These are phyloP conservation scores for Anisogramma anomala DNA, from an alignment of 2,329 filamentous ascomycete species.

Conservation along the genomic window DNA sequence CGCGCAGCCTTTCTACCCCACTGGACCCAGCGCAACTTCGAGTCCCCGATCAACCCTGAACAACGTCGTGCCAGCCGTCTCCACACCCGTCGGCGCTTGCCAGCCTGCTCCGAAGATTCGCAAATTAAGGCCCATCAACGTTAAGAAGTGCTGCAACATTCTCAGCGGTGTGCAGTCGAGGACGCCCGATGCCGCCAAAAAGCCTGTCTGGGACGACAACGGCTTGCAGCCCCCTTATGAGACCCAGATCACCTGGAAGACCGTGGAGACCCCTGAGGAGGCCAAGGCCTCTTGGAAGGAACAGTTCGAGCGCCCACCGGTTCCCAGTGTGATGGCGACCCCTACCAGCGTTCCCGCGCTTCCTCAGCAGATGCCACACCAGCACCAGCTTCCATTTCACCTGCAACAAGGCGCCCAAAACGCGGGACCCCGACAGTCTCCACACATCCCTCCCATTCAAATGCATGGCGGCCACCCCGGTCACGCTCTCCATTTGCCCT, in stretches of 20 bases:
- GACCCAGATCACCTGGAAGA: conserved; percentile 76
- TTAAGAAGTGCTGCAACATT: conserved; percentile 55
- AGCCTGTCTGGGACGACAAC: conserved; percentile 58
- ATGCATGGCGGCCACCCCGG: conserved; percentile 63
- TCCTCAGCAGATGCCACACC: conserved; percentile 65
- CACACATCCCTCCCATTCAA: conserved; percentile 67
- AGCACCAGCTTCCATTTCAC: conserved; percentile 74
- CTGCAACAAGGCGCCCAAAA: conserved; percentile 63
- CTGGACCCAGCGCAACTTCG: conserved; percentile 52
- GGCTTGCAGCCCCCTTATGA: conserved; percentile 77
- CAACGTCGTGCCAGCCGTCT: conserved; percentile 26
- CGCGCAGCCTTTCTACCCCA: conserved; percentile 71
- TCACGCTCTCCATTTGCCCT: conserved; percentile 52
- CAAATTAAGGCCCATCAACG: conserved; percentile 60
- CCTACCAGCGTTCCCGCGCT: conserved; percentile 58
- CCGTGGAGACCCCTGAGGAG: conserved; percentile 56
- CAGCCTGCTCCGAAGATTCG: conserved; percentile 45
- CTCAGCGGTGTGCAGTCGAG: conserved; percentile 43
- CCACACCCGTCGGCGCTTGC: conserved; percentile 26
- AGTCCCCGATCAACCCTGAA: conserved; percentile 58
- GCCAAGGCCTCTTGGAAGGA: conserved; percentile 65
- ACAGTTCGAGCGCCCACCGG: conserved; percentile 60
- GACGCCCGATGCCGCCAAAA: conserved; percentile 33
- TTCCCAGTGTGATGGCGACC: conserved; percentile 48
- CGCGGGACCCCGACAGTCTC: conserved; percentile 56